A percentile compares a stretch with the other conserved stretches of the same genome.
Evolutionary conservation across 192 early-diverging fungal genomes (phyloP).

Genomic region (Spizellomyces punctatus): DNA sequence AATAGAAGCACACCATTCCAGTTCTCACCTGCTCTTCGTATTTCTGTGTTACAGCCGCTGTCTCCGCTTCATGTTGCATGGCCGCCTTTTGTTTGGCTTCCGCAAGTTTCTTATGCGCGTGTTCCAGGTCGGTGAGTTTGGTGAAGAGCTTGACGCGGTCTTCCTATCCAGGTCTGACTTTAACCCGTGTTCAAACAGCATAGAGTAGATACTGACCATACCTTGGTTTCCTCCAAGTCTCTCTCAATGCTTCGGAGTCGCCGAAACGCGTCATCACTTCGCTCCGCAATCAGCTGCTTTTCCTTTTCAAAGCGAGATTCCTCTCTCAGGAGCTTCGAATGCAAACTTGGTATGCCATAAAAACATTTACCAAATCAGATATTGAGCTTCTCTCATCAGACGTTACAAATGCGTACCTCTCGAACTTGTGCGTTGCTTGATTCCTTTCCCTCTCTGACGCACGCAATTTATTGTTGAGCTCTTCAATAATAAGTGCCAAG

Average conservation of each 20-base stretch:
- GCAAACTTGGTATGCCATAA: slow-evolving; percentile 13
- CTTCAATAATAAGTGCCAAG: slow-evolving; percentile 44
- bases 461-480: slow-evolving; percentile 39
- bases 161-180: slow-evolving; percentile 24
- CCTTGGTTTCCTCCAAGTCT: slow-evolving; percentile 53
- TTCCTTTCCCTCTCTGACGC: slow-evolving; percentile 40
- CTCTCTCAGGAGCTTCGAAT: slow-evolving; percentile 45
- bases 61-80: slow-evolving; percentile 28
- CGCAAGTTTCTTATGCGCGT: slow-evolving; percentile 37
- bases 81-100: slow-evolving; percentile 21
- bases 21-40: slow-evolving; percentile 31
- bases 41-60: slow-evolving; percentile 18
- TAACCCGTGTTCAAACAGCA: background rate
- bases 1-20: too few relatives aligned
- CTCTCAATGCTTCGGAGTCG: slow-evolving; percentile 44
- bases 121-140: slow-evolving; percentile 41
- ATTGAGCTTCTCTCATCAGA: background rate
- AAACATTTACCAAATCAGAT: background rate
- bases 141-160: slow-evolving; percentile 33
- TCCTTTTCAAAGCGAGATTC: slow-evolving; percentile 50
- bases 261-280: slow-evolving; percentile 44
- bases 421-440: slow-evolving; percentile 37
- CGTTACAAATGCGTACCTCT: slow-evolving; percentile 22
- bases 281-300: slow-evolving; percentile 39
- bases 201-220: background rate